Conservation (phyloP, 129 eudicot genomes). For the Pseudognaphalium luteoalbum region DNA sequence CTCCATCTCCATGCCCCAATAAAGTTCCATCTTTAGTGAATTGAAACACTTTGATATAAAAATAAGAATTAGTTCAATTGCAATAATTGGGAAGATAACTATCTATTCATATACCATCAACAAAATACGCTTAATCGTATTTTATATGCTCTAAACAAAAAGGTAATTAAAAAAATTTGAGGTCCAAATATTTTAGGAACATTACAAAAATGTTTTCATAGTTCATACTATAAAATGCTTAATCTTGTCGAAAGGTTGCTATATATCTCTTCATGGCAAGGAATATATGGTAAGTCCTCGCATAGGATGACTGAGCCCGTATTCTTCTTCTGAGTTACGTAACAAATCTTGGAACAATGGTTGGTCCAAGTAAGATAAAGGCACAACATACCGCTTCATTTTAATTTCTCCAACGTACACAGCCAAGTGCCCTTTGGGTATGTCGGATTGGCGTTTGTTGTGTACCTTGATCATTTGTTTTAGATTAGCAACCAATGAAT, state of each 20-base stretch:
- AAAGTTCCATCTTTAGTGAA: neutral
- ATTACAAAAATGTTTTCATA: neutral
- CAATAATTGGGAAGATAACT: too few species aligned
- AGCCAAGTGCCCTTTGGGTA: conserved; percentile 46
- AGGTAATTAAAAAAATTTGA: neutral
- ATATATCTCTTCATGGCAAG: conserved; percentile 46
- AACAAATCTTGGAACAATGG: conserved; percentile 52
- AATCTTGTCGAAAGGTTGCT: conserved; percentile 23
- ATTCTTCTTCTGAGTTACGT: conserved; percentile 46
- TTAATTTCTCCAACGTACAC: conserved; percentile 51
- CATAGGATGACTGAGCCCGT: conserved; percentile 50
- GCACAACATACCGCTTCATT: conserved; percentile 46
- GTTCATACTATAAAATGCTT: neutral
- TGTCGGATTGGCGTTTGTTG: conserved; percentile 25
- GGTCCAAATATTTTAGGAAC: conserved; percentile 5
- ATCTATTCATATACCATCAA: conserved; percentile 16
- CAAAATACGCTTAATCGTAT: neutral
- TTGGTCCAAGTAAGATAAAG: conserved; percentile 51
- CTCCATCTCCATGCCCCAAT: too few species aligned
- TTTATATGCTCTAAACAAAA: conserved; percentile 2
- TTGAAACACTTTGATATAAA: neutral
- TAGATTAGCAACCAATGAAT: conserved; percentile 4
- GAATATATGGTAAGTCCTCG: conserved; percentile 60
- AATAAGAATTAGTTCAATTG: neutral
- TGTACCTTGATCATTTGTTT: conserved; percentile 18